Base-by-base conservation (phyloP, 345 rosid genomes). In the Brassica juncea region DNA sequence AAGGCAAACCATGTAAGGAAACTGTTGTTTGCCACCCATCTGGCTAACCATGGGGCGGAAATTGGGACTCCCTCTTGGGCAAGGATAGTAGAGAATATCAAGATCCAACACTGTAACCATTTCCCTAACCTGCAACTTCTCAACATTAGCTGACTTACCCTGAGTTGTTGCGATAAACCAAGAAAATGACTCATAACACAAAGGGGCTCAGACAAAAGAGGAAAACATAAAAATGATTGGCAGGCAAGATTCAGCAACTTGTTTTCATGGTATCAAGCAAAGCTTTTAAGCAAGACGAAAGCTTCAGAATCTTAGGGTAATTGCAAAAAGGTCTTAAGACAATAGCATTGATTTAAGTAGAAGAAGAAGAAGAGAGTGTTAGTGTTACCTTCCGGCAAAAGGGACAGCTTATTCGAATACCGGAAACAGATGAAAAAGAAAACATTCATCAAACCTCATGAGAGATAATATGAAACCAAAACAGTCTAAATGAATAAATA, bases 11-110 rank as follows among this genome's bases (percentile, higher is more conserved):
- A 94, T 92, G 87, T 94, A 94, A 0, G 99, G 97, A 80, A 89
- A 94, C 80, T 88, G 99, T 83, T 86, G 83, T 74, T 92, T 92
- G 63, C 99, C 97, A 1, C 97, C 97, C 97, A 91, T 84, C 86
- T 92, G 85, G 28, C 35, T 73, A 78, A 83, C 97, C 84, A 85
- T 89, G 42, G 94, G 94, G 75, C 97, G 97, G 49, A 92, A 94
- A 79, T 87, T 92, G 8, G 95, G 97, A 81, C 99, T 94, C 57
- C 90, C 86, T 86, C 84, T 85, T 15, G 99, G 99, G 78, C 97
- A 92, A 71, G 97, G 99, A 86, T 88, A 94, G 85, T 79, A 94
- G n/a, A 92, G 77, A 82, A 94, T 92, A 85, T 94, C 99, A 66
- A 94, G 88, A 83, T 94, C 99, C 91, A 94, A 83, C 23, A 91